Evolutionary conservation across 164 flowering plant genomes (phyloP), one percentile per base, ranked within the genome.

Genomic region (Amborella trichopoda): DNA sequence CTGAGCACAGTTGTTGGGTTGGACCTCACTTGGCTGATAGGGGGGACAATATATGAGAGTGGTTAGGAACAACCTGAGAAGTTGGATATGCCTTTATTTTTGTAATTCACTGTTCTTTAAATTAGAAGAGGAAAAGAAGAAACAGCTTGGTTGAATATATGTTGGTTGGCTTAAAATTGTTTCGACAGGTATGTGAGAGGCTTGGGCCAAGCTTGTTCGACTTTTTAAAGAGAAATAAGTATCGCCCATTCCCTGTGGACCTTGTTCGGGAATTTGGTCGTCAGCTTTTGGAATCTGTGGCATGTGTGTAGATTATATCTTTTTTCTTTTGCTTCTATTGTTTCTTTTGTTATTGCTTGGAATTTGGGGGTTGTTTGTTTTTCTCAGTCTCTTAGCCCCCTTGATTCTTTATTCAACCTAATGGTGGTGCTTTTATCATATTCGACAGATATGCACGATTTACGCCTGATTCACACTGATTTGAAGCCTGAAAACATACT

Each of bases 201-300:
- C 94, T 88, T 81, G 96, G 94, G 65, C 94, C 97, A 62, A 88
- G 97, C 70, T 78, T 88, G 69, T 88, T 71, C 78, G 97, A 81
- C 73, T 76, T 83, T 73, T 76, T 83, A 68, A 68, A 70, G 74
- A 80, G 78, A 79, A 83, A 81, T 71, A 78, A 59, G 66, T 81
- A 79, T 73, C 53, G 61, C 68, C 76, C 89, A 63, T 78, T 88
- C 51, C 96, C 84, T 73, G 68, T 81, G 77, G 97, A 78, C 62
- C 89, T 81, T 72, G 91, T 81, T 67, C 89, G 86, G 47, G 86
- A 83, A 74, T 72, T 88, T 58, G 97, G 86, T 66, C 76, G 83
- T 48, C 94, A 88, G 80, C 91, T 88, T 71, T 76, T 84, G 83
- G 89, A 88, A 75, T 80, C 83, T 75, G 84, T 88, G 65, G 88